phyloP scores from a whole-genome alignment of 176 grass and related monocot genomes.

The Echinochloa phyllopogon region DNA sequence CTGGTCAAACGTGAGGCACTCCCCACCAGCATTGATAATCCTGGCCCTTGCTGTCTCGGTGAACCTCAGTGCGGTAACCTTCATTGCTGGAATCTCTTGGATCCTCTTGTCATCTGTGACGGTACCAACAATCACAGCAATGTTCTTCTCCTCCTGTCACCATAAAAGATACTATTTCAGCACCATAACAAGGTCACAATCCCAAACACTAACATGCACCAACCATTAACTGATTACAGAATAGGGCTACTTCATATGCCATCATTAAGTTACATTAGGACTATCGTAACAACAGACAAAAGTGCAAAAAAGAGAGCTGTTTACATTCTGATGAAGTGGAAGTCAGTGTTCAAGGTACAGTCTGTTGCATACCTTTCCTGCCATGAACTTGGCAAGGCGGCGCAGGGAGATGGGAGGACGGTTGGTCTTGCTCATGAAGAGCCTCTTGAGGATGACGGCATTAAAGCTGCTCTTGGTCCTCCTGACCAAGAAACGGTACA shows the following conservation, averaged over 20 bases:
- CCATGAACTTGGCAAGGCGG: constrained; percentile 72
- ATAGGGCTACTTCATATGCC: neutral
- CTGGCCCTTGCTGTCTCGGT: constrained; percentile 82
- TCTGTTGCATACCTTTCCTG: constrained; percentile 50
- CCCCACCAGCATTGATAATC: constrained; percentile 86
- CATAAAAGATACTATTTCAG: neutral
- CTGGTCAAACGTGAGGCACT: constrained; percentile 94
- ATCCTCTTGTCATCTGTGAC: constrained; percentile 91
- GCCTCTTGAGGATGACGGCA: constrained; percentile 79
- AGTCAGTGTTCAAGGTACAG: neutral
- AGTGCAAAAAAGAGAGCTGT: neutral
- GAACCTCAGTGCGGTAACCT: constrained; percentile 79
- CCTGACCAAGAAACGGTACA: constrained; percentile 80
- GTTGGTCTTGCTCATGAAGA: constrained; percentile 95
- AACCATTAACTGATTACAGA: no score
- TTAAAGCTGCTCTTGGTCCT: constrained; percentile 85
- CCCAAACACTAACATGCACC: neutral
- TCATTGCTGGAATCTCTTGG: constrained; percentile 79
- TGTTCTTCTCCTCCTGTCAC: constrained; percentile 60
- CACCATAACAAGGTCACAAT: neutral
- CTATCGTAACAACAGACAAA: neutral
- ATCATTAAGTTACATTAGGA: neutral
- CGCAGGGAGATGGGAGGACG: constrained; percentile 73
- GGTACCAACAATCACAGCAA: constrained; percentile 84
- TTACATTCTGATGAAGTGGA: neutral